Evolutionary conservation across 495 filamentous ascomycete species (phyloP), one percentile per base, ranked within the genome.

Genomic region (Xylaria telfairii): DNA sequence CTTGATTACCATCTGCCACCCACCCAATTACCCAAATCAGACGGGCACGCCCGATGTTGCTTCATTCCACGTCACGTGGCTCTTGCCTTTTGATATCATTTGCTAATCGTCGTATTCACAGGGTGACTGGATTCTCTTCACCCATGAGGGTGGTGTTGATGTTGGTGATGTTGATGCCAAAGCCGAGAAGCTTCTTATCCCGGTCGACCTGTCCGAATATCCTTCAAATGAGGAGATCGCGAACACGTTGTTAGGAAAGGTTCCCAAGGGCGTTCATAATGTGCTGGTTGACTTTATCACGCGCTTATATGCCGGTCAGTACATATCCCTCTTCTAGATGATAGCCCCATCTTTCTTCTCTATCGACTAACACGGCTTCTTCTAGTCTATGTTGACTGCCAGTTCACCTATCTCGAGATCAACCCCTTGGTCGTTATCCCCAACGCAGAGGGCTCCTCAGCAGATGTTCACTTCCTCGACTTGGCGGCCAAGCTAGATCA

Each of bases 371-470:
- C 65, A 78, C 8, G 9, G 1, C 21, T 30, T 4, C 19, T 57
- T 24, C 37, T 6, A 70, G 96, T 99, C 86, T 99, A 98, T 77
- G 96, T 99, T 67, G 96, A 99, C 88, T 97, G 93, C 91, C 96
- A 99, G 84, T 99, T 99, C 88, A 98, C 96, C 78, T 98, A 98
- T 86, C 94, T 99, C 71, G 96, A 99, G 85, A 99, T 99, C 88
- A 99, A 99, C 88, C 96, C 96, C 65, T 85, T 99, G 70, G 96
- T 99, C 67, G 96, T 97, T 77, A 95, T 99, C 76, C 96, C 96
- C 79, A 99, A 98, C 84, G 90, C 89, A 69, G 89, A 93, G 74
- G 90, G 84, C 71, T 98, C 96, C 78, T 97, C 94, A 65, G 96
- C 96, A 53, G 90, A 96, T 37, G 96, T 99, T 41, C 89, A 97